Evolutionary conservation across 306 rosid species (phyloP).

Genomic region (Senna siamea): DNA sequence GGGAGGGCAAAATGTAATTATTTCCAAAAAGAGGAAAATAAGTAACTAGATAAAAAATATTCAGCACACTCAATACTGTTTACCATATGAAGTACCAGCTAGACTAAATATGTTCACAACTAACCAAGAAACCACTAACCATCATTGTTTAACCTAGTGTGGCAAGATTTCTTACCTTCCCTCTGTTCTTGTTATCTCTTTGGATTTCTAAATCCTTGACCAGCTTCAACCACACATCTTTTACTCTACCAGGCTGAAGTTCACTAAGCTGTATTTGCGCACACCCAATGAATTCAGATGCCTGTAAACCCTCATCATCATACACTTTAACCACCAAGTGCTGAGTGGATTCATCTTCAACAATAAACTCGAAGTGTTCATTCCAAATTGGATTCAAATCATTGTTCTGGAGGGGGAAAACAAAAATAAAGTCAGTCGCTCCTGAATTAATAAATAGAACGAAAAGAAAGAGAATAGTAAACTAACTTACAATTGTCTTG

Average conservation of each 20-base stretch:
- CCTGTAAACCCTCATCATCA: slow-evolving; percentile 82
- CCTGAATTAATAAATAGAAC: slow-evolving; percentile 32
- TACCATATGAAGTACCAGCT: background rate
- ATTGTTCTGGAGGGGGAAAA: slow-evolving; percentile 65
- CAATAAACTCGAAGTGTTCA: slow-evolving; percentile 87
- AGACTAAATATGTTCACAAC: slow-evolving; percentile 6
- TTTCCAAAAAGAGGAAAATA: background rate
- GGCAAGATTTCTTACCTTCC: slow-evolving; percentile 64
- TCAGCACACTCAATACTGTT: background rate
- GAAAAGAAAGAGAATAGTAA: slow-evolving; percentile 9
- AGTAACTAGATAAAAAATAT: slow-evolving; percentile 1
- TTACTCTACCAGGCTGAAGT: slow-evolving; percentile 93
- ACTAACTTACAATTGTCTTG: slow-evolving; percentile 78
- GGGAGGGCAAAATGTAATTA: background rate
- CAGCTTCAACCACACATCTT: slow-evolving; percentile 95
- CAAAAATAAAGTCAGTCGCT: slow-evolving; percentile 26
- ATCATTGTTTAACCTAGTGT: slow-evolving; percentile 32
- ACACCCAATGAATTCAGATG: slow-evolving; percentile 80
- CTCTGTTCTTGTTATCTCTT: slow-evolving; percentile 88
- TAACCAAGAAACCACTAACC: slow-evolving; percentile 32
- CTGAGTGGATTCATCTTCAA: slow-evolving; percentile 92
- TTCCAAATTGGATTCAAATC: slow-evolving; percentile 98
- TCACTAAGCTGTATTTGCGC: slow-evolving; percentile 64
- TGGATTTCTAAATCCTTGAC: slow-evolving; percentile 90
- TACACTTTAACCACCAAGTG: slow-evolving; percentile 73